Base-by-base conservation (phyloP, 129 eudicot species). In the sunflower (Helianthus annuus) region DNA sequence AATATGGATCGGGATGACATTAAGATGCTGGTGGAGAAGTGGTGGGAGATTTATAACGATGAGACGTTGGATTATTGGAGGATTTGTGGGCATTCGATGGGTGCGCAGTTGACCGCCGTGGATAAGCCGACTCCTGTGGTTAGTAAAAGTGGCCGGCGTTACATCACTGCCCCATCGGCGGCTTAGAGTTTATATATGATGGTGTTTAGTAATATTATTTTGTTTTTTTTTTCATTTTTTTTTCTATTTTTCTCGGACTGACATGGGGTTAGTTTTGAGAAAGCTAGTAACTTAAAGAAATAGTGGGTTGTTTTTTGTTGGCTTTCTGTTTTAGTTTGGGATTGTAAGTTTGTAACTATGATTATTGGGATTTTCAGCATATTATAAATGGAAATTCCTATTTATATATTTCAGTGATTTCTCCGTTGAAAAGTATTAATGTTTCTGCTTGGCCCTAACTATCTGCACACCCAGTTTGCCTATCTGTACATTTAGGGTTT, bases 1-100 rank as follows among this genome's bases (percentile, higher is more conserved):
- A 84, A 87, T 54, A 85, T 87, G 94, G 78, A 80, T 34, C 54
- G 94, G 36, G 87, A 75, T 17, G 94, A 87, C 72, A 78, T 87
- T 19, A 82, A 85, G 70, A 87, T 77, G 81, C 48, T 87, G 32
- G 87, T 87, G 4, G 64, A 74, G 11, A 87, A 74, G 52, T 87
- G 94, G 94, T 75, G 89, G 89, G 90, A 84, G 1, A 78, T 87
- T 55, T 87, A 84, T 27, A 55, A 84, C 15, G 94, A 87, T 14
- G 85, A 77, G 79, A 29, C 77, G 2, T 67, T 88, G 77, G 86
- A 88, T 66, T 84, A 68, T 45, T 69, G 76, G 76, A 42, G 72
- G 61, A 58, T 61, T 4, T 52, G 59, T 61, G 72, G 57, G 1
- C 48, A 70, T 14, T 44, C 76, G 11, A 32, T 46, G 62, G 44